Conservation (phyloP, 2,329 filamentous ascomycete species). For the Raffaelea ambrosiae region DNA sequence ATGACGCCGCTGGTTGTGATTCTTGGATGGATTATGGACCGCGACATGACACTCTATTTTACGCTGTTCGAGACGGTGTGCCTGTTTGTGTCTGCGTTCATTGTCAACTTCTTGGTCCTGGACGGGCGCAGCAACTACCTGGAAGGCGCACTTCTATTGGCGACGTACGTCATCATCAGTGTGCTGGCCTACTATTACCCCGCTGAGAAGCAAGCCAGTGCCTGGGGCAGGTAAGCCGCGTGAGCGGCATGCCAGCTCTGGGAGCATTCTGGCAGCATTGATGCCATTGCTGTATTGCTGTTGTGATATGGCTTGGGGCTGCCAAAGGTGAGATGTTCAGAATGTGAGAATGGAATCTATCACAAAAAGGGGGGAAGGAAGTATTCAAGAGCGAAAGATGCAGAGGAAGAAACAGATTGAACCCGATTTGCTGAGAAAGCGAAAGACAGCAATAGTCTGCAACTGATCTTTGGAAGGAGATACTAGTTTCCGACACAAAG, state of each 20-base stretch:
- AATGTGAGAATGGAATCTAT: no score
- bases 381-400: no score
- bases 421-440: no score
- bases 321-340: no score
- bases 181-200: constrained; percentile 62
- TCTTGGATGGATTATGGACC: constrained; percentile 60
- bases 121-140: constrained; percentile 83
- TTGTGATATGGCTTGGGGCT: no score
- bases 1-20: constrained; percentile 63
- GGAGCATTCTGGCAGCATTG: no score
- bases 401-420: no score
- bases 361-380: no score
- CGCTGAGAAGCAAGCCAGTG: constrained; percentile 35
- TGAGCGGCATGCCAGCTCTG: neutral
- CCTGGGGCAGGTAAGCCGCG: neutral
- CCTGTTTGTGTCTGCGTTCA: constrained; percentile 74
- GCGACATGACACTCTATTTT: constrained; percentile 74
- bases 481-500: no score
- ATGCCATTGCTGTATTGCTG: no score
- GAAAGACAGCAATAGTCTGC: no score
- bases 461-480: no score
- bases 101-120: constrained; percentile 80
- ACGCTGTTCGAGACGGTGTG: constrained; percentile 83
- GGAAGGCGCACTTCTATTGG: constrained; percentile 63
- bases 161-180: constrained; percentile 60